These are phyloP conservation scores for Brassica cretica DNA, from an alignment of 345 rosid species.

Conservation along the genomic window DNA sequence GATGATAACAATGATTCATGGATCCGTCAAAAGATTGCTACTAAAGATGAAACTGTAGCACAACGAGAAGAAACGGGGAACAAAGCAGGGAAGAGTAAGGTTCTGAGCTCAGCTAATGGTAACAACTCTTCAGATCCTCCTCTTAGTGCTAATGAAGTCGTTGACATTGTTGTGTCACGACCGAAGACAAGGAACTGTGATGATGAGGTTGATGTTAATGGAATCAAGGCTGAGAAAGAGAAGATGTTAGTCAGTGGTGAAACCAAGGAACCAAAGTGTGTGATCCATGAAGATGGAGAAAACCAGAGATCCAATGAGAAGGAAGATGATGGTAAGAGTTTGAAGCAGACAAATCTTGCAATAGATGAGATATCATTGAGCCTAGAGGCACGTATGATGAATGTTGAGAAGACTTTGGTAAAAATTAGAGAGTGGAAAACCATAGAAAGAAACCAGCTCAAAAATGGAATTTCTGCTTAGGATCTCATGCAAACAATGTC, in stretches of 20 bases:
- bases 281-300: constrained; percentile 6
- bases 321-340: neutral
- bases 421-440: neutral
- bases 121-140: constrained; percentile 1
- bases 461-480: neutral
- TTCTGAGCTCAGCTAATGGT: neutral
- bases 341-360: neutral
- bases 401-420: neutral
- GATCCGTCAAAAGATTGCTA: neutral
- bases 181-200: neutral
- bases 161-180: neutral
- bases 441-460: neutral
- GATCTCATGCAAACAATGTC: constrained; percentile 6
- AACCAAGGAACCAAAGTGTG: neutral
- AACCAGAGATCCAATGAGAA: constrained; percentile 9
- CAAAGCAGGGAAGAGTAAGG: neutral
- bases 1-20: constrained; percentile 6
- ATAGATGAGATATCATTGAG: neutral
- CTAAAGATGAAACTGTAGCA: neutral
- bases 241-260: neutral
- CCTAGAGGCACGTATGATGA: constrained; percentile 9
- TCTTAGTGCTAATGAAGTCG: neutral
- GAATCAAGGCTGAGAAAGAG: neutral
- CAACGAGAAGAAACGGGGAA: neutral
- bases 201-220: neutral